Conservation (phyloP, 2,329 filamentous ascomycete species). For the Mollisia scopiformis region DNA sequence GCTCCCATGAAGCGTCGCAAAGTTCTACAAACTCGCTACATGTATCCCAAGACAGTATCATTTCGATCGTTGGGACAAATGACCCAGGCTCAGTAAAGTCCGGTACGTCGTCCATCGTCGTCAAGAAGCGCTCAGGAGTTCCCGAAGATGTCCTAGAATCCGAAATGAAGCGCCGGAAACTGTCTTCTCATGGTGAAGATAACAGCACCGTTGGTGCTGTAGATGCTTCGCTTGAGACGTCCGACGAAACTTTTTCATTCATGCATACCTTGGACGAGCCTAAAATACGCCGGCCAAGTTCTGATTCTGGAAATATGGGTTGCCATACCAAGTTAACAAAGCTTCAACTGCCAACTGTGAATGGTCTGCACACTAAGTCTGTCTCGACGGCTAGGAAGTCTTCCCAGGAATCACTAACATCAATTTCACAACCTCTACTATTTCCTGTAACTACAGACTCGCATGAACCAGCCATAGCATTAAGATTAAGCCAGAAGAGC, state of each 20-base stretch:
- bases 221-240: too few species aligned
- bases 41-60: neutral
- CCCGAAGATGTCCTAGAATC: neutral
- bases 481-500: conserved; percentile 69
- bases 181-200: neutral
- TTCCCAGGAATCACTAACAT: conserved; percentile 44
- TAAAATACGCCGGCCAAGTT: too few species aligned
- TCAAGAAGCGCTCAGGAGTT: neutral
- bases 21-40: neutral
- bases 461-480: conserved; percentile 62
- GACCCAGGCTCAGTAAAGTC: neutral
- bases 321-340: neutral
- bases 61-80: neutral
- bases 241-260: too few species aligned
- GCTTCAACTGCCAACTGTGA: neutral
- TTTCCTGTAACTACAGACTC: conserved; percentile 82
- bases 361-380: neutral
- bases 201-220: neutral
- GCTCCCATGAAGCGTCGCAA: neutral
- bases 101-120: too few species aligned
- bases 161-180: conserved; percentile 6
- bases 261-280: too few species aligned
- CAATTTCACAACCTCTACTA: conserved; percentile 49
- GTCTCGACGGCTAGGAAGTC: neutral
- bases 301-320: neutral